These are phyloP conservation scores for Ceratocystis eucalypticola DNA, from an alignment of 2,329 filamentous ascomycete genomes.

Conservation along the genomic window DNA sequence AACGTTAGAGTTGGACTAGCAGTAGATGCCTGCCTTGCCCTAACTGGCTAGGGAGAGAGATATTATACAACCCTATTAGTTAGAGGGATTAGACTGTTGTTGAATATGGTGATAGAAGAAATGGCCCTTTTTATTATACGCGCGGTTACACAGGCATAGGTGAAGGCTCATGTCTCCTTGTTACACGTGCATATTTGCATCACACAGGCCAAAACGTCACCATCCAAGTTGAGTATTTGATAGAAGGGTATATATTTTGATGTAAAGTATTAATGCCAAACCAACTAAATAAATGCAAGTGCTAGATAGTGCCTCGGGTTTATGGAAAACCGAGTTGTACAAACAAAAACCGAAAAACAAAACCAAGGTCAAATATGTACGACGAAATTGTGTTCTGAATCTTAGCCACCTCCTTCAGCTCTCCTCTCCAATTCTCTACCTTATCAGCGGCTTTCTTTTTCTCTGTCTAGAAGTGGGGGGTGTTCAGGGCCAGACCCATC, in stretches of 20 bases:
- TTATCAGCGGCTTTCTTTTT: too few relatives aligned
- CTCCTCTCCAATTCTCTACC: neutral
- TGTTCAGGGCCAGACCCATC: constrained; percentile 31
- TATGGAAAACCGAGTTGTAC: neutral
- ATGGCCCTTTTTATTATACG: neutral
- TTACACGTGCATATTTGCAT: neutral
- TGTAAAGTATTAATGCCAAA: constrained; percentile 4
- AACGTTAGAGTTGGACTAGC: constrained; percentile 57
- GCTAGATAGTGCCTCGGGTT: neutral
- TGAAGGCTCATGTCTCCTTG: neutral
- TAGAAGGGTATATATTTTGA: constrained; percentile 10
- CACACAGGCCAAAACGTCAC: neutral
- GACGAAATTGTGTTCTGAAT: neutral
- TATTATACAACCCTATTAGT: neutral
- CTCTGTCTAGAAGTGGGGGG: constrained; percentile 23
- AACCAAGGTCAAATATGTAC: neutral
- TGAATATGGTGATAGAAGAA: neutral
- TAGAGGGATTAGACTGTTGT: neutral
- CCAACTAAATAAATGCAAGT: neutral
- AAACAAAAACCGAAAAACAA: neutral
- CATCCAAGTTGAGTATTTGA: neutral
- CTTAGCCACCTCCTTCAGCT: neutral
- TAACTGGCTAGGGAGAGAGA: constrained; percentile 33
- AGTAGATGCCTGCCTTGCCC: constrained; percentile 72
- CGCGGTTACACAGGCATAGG: neutral